phyloP scores from a whole-genome alignment of 2,329 filamentous ascomycete genomes.

The Talaromyces marneffei region DNA sequence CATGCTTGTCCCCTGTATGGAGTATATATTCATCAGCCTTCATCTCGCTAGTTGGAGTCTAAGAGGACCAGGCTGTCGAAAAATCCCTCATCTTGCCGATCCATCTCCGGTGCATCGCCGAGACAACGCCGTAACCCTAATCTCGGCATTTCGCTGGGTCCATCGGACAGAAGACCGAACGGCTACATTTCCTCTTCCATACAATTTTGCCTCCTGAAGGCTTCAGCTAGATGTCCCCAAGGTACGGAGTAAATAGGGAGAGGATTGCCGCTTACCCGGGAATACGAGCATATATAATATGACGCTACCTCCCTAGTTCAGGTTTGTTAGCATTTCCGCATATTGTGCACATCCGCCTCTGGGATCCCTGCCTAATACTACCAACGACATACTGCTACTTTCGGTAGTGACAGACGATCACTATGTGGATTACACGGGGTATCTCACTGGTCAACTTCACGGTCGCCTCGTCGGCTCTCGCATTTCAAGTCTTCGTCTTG shows the following conservation, averaged over 20 bases:
- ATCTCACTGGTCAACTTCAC: constrained; percentile 61
- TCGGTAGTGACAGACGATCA: not conserved
- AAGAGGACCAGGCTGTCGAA: not conserved
- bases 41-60: not conserved
- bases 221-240: not conserved
- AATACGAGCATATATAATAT: not conserved
- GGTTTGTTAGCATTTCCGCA: not conserved
- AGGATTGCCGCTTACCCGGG: not conserved
- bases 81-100: not conserved
- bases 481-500: constrained; percentile 63
- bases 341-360: not conserved
- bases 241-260: not conserved
- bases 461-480: constrained; percentile 59
- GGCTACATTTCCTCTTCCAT: not conserved
- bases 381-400: not conserved
- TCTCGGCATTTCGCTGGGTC: not conserved
- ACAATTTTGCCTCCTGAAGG: not conserved
- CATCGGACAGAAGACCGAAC: not conserved
- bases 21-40: not conserved
- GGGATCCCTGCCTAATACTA: not conserved
- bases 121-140: not conserved
- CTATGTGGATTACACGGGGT: constrained; percentile 44
- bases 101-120: not conserved
- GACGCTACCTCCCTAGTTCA: not conserved
- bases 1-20: not conserved